These are phyloP conservation scores for Grigorovia yakushimaensis DNA, from an alignment of 805 yeast species.

Conservation along the genomic window DNA sequence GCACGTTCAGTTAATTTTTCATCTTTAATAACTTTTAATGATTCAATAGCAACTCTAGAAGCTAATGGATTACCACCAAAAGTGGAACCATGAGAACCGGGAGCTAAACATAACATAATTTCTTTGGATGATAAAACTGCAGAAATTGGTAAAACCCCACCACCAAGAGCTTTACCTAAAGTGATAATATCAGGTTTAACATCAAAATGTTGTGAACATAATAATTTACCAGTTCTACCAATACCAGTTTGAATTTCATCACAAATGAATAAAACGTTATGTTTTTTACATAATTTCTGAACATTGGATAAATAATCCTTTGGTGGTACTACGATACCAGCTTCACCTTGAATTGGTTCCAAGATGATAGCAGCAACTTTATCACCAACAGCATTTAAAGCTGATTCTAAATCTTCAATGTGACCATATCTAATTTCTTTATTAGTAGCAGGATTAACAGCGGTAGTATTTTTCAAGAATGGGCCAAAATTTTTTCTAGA, in stretches of 20 bases:
- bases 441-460: constrained; percentile 67
- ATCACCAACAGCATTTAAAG: constrained; percentile 74
- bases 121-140: constrained; percentile 86
- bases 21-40: constrained; percentile 79
- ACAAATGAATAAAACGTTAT: constrained; percentile 83
- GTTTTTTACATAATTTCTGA: constrained; percentile 60
- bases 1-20: constrained; percentile 81
- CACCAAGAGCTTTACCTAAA: constrained; percentile 90
- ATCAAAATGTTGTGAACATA: constrained; percentile 78
- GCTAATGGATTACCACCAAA: constrained; percentile 97
- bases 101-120: constrained; percentile 79
- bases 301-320: constrained; percentile 67
- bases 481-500: constrained; percentile 88
- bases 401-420: constrained; percentile 77
- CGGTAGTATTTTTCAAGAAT: constrained; percentile 73
- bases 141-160: constrained; percentile 89
- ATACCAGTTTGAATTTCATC: constrained; percentile 98
- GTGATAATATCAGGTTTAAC: constrained; percentile 84
- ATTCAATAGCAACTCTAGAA: constrained; percentile 87
- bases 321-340: constrained; percentile 94
- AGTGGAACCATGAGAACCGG: constrained; percentile 96
- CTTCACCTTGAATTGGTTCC: constrained; percentile 98
- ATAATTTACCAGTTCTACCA: constrained; percentile 92
- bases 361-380: constrained; percentile 82
- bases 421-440: constrained; percentile 67